Percentiles rank a stretch among this genome's conserved stretches.
Evolutionary conservation across 2,329 filamentous ascomycete species (phyloP).

Genomic region (Talaromyces islandicus): DNA sequence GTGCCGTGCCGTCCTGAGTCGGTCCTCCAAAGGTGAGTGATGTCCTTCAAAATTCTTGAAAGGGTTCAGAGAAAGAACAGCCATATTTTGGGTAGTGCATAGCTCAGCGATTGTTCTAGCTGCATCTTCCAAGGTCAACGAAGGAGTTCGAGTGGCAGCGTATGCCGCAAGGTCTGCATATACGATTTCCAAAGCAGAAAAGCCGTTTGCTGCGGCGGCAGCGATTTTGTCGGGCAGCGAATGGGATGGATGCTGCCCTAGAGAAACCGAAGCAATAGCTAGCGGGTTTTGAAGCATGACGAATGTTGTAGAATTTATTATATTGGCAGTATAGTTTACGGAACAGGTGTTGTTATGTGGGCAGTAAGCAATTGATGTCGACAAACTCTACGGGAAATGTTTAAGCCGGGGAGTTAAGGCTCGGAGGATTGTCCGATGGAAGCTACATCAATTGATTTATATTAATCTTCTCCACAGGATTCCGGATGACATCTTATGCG

Average conservation of each 20-base stretch:
- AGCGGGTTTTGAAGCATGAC: constrained; percentile 5
- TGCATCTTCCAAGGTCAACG: not conserved
- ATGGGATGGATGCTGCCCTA: constrained; percentile 26
- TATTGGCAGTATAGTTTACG: not conserved
- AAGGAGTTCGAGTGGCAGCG: constrained; percentile 6
- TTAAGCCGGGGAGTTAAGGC: not conserved
- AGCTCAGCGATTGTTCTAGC: not conserved
- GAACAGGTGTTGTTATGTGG: not conserved
- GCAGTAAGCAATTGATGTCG: not conserved
- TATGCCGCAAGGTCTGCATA: constrained; percentile 23
- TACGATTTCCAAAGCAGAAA: constrained; percentile 26
- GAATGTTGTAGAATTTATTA: not conserved
- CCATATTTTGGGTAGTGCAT: not conserved
- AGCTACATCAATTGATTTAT: not conserved
- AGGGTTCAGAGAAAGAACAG: constrained; percentile 2
- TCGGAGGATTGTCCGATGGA: not conserved
- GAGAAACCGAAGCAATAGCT: constrained; percentile 24
- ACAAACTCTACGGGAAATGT: not conserved
- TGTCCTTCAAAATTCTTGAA: constrained; percentile 32
- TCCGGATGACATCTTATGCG: not conserved
- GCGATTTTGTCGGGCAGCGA: constrained; percentile 24
- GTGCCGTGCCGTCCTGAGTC: constrained; percentile 22
- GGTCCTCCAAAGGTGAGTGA: constrained; percentile 17
- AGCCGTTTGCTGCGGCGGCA: constrained; percentile 21
- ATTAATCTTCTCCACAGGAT: not conserved